These are phyloP conservation scores for Pneumocystis canis DNA, from an alignment of 1,139 yeast species.

Conservation along the genomic window DNA sequence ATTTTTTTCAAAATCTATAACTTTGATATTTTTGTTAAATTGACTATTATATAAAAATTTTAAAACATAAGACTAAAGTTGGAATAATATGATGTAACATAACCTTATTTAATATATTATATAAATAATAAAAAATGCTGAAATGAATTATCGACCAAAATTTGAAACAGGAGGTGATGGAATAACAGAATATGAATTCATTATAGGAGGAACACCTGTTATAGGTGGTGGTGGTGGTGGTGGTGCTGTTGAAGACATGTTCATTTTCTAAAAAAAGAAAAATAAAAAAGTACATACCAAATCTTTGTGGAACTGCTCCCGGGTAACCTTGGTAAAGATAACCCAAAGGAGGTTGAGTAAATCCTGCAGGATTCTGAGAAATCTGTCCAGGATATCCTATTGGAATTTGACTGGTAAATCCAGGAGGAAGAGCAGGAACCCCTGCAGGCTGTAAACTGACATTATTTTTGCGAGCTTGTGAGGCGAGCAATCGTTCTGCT, in stretches of 20 bases:
- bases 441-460: not conserved
- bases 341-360: not conserved
- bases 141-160: not conserved
- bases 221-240: not conserved
- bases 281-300: not conserved
- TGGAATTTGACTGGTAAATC: not conserved
- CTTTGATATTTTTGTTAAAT: no score
- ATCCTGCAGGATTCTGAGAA: not conserved
- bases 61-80: no score
- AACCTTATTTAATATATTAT: not conserved
- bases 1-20: no score
- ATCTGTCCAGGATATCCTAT: not conserved
- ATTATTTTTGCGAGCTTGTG: conserved; percentile 39
- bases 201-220: not conserved
- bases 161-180: not conserved
- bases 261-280: not conserved
- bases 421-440: conserved; percentile 2
- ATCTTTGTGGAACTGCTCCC: not conserved
- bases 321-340: not conserved
- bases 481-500: conserved; percentile 59
- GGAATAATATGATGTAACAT: not conserved
- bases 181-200: not conserved
- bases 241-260: not conserved
- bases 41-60: no score
- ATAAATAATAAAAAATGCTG: not conserved